A percentile compares a stretch with the other conserved stretches of the same genome.
Conservation (phyloP, 2,329 filamentous ascomycete species). For the Neopestalotiopsis sp. region DNA sequence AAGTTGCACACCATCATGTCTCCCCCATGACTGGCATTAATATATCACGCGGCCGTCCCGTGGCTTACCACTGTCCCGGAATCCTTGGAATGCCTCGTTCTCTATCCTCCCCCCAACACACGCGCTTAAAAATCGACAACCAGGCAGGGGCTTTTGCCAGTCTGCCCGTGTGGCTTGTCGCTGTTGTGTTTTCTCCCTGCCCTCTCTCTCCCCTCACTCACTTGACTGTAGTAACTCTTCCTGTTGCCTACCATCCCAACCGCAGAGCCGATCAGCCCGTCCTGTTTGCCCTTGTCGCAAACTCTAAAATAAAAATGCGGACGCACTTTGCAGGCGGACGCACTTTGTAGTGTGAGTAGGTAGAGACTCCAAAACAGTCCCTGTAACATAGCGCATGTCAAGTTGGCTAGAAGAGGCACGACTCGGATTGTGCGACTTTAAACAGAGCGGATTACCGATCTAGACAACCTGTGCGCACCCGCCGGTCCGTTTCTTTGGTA, state of each 20-base stretch:
- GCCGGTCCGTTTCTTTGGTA: not conserved
- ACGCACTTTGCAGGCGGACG: not conserved
- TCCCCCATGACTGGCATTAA: conserved; percentile 1
- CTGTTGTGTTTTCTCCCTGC: no score
- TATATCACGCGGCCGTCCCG: conserved; percentile 12
- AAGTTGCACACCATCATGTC: conserved; percentile 14
- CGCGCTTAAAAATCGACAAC: not conserved
- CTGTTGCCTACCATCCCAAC: not conserved
- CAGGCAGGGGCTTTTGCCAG: no score
- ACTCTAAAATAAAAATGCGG: not conserved
- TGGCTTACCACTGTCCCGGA: conserved; percentile 14
- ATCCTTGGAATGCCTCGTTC: not conserved
- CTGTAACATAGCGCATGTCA: no score
- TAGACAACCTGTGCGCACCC: not conserved
- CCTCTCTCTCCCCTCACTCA: no score
- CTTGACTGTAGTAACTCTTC: no score
- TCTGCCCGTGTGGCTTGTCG: no score
- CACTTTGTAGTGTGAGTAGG: no score
- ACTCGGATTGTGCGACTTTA: not conserved
- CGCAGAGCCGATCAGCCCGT: not conserved
- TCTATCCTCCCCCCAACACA: not conserved
- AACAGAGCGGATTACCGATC: not conserved
- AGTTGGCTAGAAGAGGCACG: not conserved
- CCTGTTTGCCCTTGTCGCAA: not conserved
- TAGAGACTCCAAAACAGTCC: not conserved